Evolutionary conservation across 768 basidiomycete species (phyloP).

Genomic region (Collybiopsis confluens): DNA sequence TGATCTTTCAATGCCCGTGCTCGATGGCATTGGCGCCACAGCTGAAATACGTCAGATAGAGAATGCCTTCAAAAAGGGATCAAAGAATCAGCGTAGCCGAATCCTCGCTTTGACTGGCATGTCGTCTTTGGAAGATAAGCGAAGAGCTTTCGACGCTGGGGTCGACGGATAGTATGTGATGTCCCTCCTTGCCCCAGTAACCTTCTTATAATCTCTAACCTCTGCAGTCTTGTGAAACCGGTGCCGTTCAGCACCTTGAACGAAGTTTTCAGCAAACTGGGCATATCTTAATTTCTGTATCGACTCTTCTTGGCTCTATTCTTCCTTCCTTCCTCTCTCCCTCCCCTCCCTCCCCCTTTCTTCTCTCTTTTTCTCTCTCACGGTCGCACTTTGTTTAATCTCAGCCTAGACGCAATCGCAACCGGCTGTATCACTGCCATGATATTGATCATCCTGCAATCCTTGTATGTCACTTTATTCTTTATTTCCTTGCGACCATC

Average conservation of each 20-base stretch:
- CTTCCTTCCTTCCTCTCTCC: too few species aligned
- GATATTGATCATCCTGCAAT: too few species aligned
- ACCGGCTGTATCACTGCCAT: too few species aligned
- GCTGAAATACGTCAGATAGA: slow-evolving; percentile 79
- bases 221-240: slow-evolving; percentile 81
- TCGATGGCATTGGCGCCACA: slow-evolving; percentile 87
- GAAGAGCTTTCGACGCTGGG: slow-evolving; percentile 85
- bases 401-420: too few species aligned
- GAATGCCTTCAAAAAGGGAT: slow-evolving; percentile 23
- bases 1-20: slow-evolving; percentile 91
- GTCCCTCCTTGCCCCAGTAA: not conserved
- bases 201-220: not conserved
- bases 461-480: too few species aligned
- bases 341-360: too few species aligned
- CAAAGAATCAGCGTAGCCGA: slow-evolving; percentile 29
- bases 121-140: slow-evolving; percentile 91
- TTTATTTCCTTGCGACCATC: too few species aligned
- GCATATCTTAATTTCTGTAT: slow-evolving; percentile 41
- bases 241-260: slow-evolving; percentile 92
- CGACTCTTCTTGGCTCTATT: too few species aligned
- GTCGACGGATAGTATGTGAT: slow-evolving; percentile 91
- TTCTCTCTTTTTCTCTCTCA: too few species aligned
- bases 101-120: slow-evolving; percentile 91
- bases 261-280: slow-evolving; percentile 74
- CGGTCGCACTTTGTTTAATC: too few species aligned